These are phyloP conservation scores for Arctium minus DNA, from an alignment of 129 eudicot species.

Conservation along the genomic window DNA sequence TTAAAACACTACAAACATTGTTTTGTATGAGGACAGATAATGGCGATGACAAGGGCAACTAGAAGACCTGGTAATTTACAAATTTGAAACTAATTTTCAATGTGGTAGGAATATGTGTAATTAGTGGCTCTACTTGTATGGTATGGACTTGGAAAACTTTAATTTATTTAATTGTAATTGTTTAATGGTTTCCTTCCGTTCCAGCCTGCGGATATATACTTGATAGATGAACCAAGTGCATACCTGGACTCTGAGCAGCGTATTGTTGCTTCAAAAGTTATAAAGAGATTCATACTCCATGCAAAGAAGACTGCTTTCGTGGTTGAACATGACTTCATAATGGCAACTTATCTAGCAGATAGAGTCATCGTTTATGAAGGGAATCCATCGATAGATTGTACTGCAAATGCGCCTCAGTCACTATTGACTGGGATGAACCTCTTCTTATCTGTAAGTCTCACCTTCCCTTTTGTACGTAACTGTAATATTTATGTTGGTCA, in stretches of 20 bases:
- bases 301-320: conserved; percentile 88
- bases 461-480: not conserved
- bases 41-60: not conserved
- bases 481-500: not conserved
- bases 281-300: conserved; percentile 79
- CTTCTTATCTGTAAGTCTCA: conserved; percentile 75
- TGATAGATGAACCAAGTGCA: conserved; percentile 93
- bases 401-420: conserved; percentile 79
- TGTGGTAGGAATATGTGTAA: not conserved
- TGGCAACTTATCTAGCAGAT: conserved; percentile 93
- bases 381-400: conserved; percentile 70
- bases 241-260: conserved; percentile 90
- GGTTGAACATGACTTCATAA: conserved; percentile 89
- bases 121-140: not conserved
- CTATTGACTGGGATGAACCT: conserved; percentile 84
- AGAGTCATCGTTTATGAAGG: conserved; percentile 88
- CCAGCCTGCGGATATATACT: conserved; percentile 92
- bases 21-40: not conserved
- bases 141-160: not conserved
- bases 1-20: no score
- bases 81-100: not conserved
- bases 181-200: not conserved
- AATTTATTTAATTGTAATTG: not conserved
- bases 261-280: conserved; percentile 89
- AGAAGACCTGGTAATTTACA: not conserved